A percentile compares a stretch with the other conserved stretches of the same genome.
These are phyloP conservation scores for Didymosphaeria variabile DNA, from an alignment of 2,329 filamentous ascomycete genomes.

Conservation along the genomic window DNA sequence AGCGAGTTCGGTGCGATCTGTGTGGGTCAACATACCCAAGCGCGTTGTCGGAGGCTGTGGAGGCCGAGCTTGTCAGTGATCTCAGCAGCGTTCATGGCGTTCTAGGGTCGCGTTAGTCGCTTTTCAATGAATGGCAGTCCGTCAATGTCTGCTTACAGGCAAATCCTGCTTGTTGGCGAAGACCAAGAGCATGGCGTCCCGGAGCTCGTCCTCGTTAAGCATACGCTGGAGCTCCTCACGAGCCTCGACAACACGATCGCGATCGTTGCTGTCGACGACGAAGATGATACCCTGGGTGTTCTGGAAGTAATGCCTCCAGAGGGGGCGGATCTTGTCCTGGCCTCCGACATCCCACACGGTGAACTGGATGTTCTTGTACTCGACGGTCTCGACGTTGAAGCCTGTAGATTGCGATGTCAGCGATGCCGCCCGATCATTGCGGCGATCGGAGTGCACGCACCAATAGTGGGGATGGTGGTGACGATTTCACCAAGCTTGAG, in stretches of 20 bases:
- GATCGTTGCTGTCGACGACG: constrained; percentile 96
- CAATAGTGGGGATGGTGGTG: constrained; percentile 97
- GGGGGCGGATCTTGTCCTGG: constrained; percentile 96
- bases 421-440: constrained; percentile 19
- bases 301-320: constrained; percentile 98
- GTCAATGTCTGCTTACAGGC: constrained; percentile 66
- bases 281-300: constrained; percentile 97
- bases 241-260: constrained; percentile 89
- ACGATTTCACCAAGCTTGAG: constrained; percentile 98
- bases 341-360: constrained; percentile 99
- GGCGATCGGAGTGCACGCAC: constrained; percentile 47
- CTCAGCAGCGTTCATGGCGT: constrained; percentile 99
- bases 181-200: constrained; percentile 90
- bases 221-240: constrained; percentile 94
- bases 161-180: constrained; percentile 99
- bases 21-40: constrained; percentile 81
- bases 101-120: constrained; percentile 63
- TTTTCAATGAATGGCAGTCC: constrained; percentile 1
- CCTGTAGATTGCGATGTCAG: constrained; percentile 55
- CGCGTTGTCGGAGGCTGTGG: constrained; percentile 97
- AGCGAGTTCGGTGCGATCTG: constrained; percentile 23
- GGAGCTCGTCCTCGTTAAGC: constrained; percentile 97
- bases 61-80: constrained; percentile 99
- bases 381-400: constrained; percentile 99
- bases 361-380: constrained; percentile 99